Percentiles rank a stretch among this genome's conserved stretches.
phyloP scores from a whole-genome alignment of 352 stramenopile genomes.

The Globisporangium yorkense region DNA sequence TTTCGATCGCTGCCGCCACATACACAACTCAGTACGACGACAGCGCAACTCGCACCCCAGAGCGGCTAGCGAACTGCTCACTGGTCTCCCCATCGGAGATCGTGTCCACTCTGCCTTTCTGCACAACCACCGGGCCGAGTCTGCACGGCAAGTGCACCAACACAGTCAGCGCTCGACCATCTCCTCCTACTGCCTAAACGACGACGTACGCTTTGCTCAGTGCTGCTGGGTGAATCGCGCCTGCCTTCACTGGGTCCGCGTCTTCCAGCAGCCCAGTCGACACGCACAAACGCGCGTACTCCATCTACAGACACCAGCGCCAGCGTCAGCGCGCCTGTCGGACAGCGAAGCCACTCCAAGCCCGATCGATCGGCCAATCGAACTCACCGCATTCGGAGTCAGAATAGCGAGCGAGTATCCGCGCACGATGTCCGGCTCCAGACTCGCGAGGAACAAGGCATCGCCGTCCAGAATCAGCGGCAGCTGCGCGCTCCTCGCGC shows the following conservation, averaged over 20 bases:
- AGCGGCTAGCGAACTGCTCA: conserved; percentile 14
- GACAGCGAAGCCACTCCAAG: not conserved
- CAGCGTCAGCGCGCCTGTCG: not conserved
- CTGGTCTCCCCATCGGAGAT: conserved; percentile 73
- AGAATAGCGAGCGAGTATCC: conserved; percentile 82
- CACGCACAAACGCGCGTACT: conserved; percentile 73
- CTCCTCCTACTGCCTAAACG: not conserved
- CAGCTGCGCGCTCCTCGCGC: conserved; percentile 60
- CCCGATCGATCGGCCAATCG: too few species aligned
- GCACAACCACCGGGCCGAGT: conserved; percentile 79
- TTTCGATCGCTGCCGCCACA: conserved; percentile 38
- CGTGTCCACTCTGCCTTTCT: conserved; percentile 77
- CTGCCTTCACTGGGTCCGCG: conserved; percentile 43
- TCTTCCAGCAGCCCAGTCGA: conserved; percentile 33
- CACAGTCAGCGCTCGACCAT: not conserved
- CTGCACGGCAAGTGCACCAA: conserved; percentile 16
- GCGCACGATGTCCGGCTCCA: conserved; percentile 54
- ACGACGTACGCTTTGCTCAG: conserved; percentile 55
- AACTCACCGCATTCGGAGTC: conserved; percentile 89
- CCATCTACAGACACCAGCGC: conserved; percentile 44
- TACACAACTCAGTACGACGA: not conserved
- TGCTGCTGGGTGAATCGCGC: conserved; percentile 32
- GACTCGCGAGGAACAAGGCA: conserved; percentile 87
- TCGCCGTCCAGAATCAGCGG: conserved; percentile 95
- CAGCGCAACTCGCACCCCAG: not conserved